Base-by-base conservation (phyloP, 441 rosid genomes). In the Erysimum pusillum region DNA sequence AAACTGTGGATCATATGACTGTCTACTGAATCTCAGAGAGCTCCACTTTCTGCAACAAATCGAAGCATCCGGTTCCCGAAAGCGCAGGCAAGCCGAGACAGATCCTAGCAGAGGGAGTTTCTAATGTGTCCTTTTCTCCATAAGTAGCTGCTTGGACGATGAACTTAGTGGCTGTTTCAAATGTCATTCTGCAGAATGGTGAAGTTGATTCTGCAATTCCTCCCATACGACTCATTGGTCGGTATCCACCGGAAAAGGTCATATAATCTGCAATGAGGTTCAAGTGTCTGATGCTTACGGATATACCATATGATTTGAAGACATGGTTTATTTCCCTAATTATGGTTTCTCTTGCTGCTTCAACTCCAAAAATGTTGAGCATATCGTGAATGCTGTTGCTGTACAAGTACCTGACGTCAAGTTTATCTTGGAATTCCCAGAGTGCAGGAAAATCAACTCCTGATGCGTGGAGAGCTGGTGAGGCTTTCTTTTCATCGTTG, bases 41-140 rank as follows among this genome's bases (percentile, higher is more conserved):
- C 8, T 91, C 92, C 38, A 92, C 51, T 61, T 83, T 87, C 79
- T 96, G 98, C 88, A 92, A 69, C 83, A 96, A 80, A 80, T 87
- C 98, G 17, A 94, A 96, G 69, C 90, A 89, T 10, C 99, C 98
- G 2, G 99, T 96, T 20, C 98, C 99, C 87, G 90, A 82, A 78
- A 89, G 90, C 18, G 91, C 91, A 0, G 98, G 99, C 83, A 94
- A 78, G 62, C 99, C 99, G 0, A 96, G 92, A 82, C 98, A 94
- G 38, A 94, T 86, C 81, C 97, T 87, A 45, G 98, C 91, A 5
- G 98, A 94, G 5, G 98, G 98, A 0, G 96, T 85, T 70, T 92
- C 97, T 77, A 96, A 74, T 66, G 83, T 71, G 75, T 96, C 98
- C 0, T 72, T 78, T 77, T 86, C 86, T 61, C 97, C 97, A 65